Conservation (phyloP, 1,284 basidiomycete genomes). For the Pseudozyma sp. region DNA sequence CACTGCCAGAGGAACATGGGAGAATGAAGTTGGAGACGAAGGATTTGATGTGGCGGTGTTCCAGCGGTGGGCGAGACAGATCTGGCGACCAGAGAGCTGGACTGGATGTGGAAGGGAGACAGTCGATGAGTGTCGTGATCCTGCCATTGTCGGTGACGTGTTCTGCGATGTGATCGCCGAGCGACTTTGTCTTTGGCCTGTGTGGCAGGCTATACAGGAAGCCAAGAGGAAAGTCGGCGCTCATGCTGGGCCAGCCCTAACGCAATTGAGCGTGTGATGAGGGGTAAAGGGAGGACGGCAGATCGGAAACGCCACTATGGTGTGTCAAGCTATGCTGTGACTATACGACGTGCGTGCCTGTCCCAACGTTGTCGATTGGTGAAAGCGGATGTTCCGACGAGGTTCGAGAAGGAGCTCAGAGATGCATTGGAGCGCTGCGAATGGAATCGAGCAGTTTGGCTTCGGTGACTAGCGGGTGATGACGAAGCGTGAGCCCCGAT, state of each 20-base stretch:
- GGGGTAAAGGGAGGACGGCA: not conserved
- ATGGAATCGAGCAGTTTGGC: no score
- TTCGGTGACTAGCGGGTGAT: no score
- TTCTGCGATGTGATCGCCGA: conserved; percentile 65
- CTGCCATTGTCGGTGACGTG: conserved; percentile 67
- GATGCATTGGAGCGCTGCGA: no score
- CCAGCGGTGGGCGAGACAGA: conserved; percentile 61
- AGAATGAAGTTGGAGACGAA: conserved; percentile 63
- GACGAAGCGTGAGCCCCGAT: no score
- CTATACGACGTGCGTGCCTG: no score
- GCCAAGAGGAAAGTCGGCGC: conserved; percentile 59
- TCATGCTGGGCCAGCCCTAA: conserved; percentile 58
- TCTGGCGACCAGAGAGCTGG: conserved; percentile 68
- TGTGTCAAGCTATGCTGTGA: not conserved
- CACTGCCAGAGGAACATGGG: conserved; percentile 40
- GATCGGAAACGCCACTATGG: not conserved
- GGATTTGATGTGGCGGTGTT: conserved; percentile 62
- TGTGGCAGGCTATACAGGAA: conserved; percentile 62
- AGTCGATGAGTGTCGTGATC: conserved; percentile 62
- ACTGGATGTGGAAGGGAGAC: conserved; percentile 59
- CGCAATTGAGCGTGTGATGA: conserved; percentile 11
- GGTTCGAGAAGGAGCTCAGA: no score
- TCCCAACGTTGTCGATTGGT: no score
- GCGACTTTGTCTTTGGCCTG: conserved; percentile 54
- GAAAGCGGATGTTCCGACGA: no score